A percentile compares a stretch with the other conserved stretches of the same genome.
Evolutionary conservation across 495 filamentous ascomycete species (phyloP).

Genomic region (Aspergillus asperescens): DNA sequence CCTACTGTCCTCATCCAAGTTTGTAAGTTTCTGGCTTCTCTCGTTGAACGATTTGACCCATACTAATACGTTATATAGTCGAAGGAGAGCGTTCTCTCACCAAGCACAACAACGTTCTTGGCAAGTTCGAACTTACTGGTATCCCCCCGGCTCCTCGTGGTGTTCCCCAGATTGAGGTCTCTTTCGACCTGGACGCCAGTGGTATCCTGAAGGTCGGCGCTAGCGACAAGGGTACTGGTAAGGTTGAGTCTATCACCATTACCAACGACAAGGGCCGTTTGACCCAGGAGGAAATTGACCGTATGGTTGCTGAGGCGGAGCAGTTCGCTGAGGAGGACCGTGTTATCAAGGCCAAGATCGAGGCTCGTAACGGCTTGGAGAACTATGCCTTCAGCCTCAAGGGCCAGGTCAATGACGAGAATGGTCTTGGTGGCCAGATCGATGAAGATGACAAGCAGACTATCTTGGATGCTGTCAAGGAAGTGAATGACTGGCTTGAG

Average conservation of each 20-base stretch:
- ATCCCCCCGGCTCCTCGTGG: constrained; percentile 93
- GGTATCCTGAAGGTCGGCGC: constrained; percentile 95
- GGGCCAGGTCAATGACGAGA: constrained; percentile 98
- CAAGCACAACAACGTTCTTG: constrained; percentile 93
- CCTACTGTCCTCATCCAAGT: constrained; percentile 96
- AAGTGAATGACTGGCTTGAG: constrained; percentile 94
- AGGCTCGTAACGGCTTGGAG: constrained; percentile 92
- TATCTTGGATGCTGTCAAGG: constrained; percentile 94
- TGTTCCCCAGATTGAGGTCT: constrained; percentile 96
- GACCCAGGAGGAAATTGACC: constrained; percentile 93
- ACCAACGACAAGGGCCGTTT: constrained; percentile 98
- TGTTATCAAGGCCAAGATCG: constrained; percentile 88
- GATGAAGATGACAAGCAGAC: constrained; percentile 98
- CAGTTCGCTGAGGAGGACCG: constrained; percentile 99
- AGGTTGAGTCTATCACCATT: constrained; percentile 93
- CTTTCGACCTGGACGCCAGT: constrained; percentile 96
- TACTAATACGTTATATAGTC: constrained; percentile 30
- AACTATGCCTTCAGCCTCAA: constrained; percentile 96
- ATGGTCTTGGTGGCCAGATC: constrained; percentile 96
- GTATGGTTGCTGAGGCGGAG: constrained; percentile 96
- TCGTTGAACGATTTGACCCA: not conserved
- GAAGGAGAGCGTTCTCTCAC: constrained; percentile 96
- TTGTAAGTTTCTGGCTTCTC: constrained; percentile 37
- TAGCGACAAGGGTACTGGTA: constrained; percentile 94
- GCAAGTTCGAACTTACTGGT: constrained; percentile 95